phyloP scores from a whole-genome alignment of 1,284 basidiomycete genomes.

The Marasmius sp. region DNA sequence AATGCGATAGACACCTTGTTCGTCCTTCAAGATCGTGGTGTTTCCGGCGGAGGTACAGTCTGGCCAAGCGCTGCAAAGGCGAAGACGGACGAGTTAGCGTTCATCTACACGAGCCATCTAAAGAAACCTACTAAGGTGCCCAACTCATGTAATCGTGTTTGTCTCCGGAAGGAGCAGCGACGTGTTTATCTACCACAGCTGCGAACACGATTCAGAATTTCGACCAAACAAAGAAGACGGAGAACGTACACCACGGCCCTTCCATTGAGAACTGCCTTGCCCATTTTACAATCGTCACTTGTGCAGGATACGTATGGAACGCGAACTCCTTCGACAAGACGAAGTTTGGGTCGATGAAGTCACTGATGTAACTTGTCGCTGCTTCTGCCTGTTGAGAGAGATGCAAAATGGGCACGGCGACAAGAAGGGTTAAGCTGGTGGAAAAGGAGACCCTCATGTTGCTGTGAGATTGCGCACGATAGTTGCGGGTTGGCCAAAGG shows the following conservation, averaged over 20 bases:
- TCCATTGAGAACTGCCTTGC: conserved; percentile 14
- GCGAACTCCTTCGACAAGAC: conserved; percentile 5
- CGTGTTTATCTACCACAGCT: conserved; percentile 17
- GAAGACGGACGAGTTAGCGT: too few species aligned
- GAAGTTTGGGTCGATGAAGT: conserved; percentile 14
- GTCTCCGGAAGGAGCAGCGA: conserved; percentile 16
- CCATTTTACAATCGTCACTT: conserved; percentile 15
- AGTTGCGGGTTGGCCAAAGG: too few species aligned
- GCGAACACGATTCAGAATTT: neutral
- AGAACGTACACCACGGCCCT: conserved; percentile 17
- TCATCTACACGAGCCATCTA: neutral
- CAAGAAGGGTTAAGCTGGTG: neutral
- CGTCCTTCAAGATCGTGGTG: conserved; percentile 20
- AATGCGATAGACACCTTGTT: neutral
- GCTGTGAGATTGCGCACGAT: neutral
- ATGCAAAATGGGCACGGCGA: neutral
- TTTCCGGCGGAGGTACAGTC: conserved; percentile 50
- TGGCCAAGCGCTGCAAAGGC: conserved; percentile 53
- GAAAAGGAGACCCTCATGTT: neutral
- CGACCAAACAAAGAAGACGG: neutral
- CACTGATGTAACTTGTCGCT: conserved; percentile 17
- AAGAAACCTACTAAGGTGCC: conserved; percentile 21
- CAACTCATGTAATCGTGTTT: conserved; percentile 24
- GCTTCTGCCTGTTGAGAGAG: neutral
- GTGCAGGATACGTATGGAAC: conserved; percentile 6